These are phyloP conservation scores for Rugonectria rugulosa DNA, from an alignment of 2,329 filamentous ascomycete species.

Conservation along the genomic window DNA sequence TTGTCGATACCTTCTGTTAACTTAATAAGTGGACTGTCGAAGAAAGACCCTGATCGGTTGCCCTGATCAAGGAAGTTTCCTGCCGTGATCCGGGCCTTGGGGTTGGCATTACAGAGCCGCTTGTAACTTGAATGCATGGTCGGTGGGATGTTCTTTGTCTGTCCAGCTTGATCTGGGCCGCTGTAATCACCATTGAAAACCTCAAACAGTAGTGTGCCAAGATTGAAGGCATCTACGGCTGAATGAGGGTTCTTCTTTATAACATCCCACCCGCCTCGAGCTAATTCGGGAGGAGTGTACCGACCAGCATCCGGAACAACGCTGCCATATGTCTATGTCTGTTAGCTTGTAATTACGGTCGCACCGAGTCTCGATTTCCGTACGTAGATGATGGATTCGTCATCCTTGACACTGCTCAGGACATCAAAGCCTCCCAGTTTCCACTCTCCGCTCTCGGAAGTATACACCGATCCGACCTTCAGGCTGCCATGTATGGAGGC, in stretches of 20 bases:
- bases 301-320: slow-evolving; percentile 83
- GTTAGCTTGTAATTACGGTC: slow-evolving; percentile 15
- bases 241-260: slow-evolving; percentile 84
- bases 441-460: slow-evolving; percentile 97
- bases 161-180: slow-evolving; percentile 80
- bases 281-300: slow-evolving; percentile 88
- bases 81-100: slow-evolving; percentile 85
- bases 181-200: slow-evolving; percentile 88
- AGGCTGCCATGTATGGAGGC: slow-evolving; percentile 89
- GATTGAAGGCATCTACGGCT: slow-evolving; percentile 87
- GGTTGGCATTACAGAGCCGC: slow-evolving; percentile 85
- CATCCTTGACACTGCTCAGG: slow-evolving; percentile 93
- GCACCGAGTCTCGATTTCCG: slow-evolving; percentile 16
- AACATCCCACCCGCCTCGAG: slow-evolving; percentile 86
- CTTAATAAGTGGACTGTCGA: slow-evolving; percentile 91
- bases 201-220: slow-evolving; percentile 85
- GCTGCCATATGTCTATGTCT: slow-evolving; percentile 78
- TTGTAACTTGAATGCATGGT: slow-evolving; percentile 93
- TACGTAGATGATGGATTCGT: slow-evolving; percentile 90
- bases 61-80: slow-evolving; percentile 91
- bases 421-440: slow-evolving; percentile 94
- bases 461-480: slow-evolving; percentile 86
- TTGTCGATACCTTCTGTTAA: slow-evolving; percentile 93
- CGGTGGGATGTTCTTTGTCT: slow-evolving; percentile 85
- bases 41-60: slow-evolving; percentile 81